phyloP scores from a whole-genome alignment of 768 basidiomycete species.

The Piloderma croceum region DNA sequence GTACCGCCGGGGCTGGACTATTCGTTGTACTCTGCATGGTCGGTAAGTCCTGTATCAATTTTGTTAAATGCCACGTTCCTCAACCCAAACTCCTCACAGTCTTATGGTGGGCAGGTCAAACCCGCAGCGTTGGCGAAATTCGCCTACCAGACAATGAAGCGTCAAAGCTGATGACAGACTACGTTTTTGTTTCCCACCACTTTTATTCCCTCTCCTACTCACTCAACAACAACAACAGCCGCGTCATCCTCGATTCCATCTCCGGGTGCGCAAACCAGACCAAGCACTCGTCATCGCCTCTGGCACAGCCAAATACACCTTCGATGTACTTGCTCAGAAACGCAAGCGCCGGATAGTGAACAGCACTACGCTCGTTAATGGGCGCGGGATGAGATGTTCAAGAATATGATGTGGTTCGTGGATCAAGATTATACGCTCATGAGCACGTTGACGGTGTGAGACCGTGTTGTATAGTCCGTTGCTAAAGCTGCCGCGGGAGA shows the following conservation, averaged over 20 bases:
- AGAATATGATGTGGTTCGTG: slow-evolving; percentile 86
- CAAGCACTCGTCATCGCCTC: slow-evolving; percentile 97
- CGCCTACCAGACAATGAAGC: slow-evolving; percentile 78
- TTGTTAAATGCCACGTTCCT: slow-evolving; percentile 10
- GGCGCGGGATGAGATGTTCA: slow-evolving; percentile 72
- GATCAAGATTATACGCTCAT: slow-evolving; percentile 98
- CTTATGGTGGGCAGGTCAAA: slow-evolving; percentile 88
- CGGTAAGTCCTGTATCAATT: slow-evolving; percentile 31
- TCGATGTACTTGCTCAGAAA: slow-evolving; percentile 93
- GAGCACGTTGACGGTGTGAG: slow-evolving; percentile 96
- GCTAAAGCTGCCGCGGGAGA: slow-evolving; percentile 84
- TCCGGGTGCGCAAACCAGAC: slow-evolving; percentile 83
- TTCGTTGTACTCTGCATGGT: slow-evolving; percentile 67
- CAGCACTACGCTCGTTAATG: slow-evolving; percentile 82
- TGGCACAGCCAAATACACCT: slow-evolving; percentile 92
- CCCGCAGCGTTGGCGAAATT: slow-evolving; percentile 64
- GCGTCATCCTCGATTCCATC: slow-evolving; percentile 72
- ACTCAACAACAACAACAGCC: slow-evolving; percentile 70
- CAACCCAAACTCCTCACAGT: slow-evolving; percentile 32
- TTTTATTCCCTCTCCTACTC: slow-evolving; percentile 82
- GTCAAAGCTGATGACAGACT: slow-evolving; percentile 84
- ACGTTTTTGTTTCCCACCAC: slow-evolving; percentile 90
- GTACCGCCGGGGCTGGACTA: slow-evolving; percentile 70
- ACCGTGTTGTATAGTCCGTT: slow-evolving; percentile 92
- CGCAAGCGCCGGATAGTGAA: slow-evolving; percentile 72